phyloP scores from a whole-genome alignment of 495 filamentous ascomycete genomes.

The Bryoglossum gracile region DNA sequence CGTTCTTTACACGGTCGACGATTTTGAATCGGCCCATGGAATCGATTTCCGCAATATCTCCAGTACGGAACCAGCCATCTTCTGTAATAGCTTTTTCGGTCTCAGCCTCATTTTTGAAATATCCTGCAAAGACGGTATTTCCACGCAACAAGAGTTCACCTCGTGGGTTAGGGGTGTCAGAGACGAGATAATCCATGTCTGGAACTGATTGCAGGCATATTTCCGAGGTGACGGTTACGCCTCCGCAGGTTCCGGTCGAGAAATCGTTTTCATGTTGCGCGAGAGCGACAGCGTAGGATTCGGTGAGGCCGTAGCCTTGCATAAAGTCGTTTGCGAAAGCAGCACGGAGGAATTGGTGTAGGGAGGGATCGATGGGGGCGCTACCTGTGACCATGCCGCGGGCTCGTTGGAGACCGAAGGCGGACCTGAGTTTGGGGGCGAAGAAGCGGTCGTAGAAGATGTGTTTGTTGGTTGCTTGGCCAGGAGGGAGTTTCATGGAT shows the following conservation, averaged over 20 bases:
- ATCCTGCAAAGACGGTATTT: constrained; percentile 68
- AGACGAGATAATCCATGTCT: constrained; percentile 88
- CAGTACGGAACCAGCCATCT: constrained; percentile 96
- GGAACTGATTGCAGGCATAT: constrained; percentile 79
- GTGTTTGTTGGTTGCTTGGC: constrained; percentile 73
- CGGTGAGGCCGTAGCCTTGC: constrained; percentile 92
- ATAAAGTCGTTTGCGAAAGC: constrained; percentile 71
- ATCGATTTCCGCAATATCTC: constrained; percentile 82
- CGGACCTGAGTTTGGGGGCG: constrained; percentile 78
- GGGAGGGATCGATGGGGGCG: constrained; percentile 79
- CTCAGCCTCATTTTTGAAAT: constrained; percentile 83
- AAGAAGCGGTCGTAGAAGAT: constrained; percentile 87
- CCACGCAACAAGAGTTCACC: constrained; percentile 86
- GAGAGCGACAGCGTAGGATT: constrained; percentile 77
- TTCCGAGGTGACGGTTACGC: constrained; percentile 58
- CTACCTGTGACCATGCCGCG: constrained; percentile 78
- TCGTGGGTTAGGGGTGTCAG: constrained; percentile 87
- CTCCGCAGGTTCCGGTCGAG: constrained; percentile 74
- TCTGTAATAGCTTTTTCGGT: constrained; percentile 73
- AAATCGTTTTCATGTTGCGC: constrained; percentile 65
- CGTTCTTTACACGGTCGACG: constrained; percentile 96
- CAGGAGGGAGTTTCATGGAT: constrained; percentile 60
- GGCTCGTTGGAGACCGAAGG: constrained; percentile 69
- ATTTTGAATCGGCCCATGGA: constrained; percentile 81
- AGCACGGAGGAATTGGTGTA: constrained; percentile 84